These are phyloP conservation scores for Jatropha multifida DNA, from an alignment of 441 rosid species.

Conservation along the genomic window DNA sequence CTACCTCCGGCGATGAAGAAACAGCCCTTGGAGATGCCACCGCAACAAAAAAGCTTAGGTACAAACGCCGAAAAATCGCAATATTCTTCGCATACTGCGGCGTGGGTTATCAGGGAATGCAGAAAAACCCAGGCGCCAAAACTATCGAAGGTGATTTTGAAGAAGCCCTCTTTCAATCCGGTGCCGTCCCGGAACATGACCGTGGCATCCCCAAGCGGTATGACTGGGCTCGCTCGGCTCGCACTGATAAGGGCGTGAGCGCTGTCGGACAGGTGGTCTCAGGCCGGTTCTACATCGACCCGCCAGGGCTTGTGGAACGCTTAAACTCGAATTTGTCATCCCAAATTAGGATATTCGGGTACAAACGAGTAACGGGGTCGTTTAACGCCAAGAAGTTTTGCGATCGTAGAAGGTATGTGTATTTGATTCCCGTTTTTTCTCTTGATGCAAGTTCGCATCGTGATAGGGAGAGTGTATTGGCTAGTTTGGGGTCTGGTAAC, in stretches of 20 bases:
- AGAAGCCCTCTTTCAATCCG: conserved; percentile 78
- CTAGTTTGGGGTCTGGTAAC: conserved; percentile 62
- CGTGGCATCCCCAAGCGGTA: conserved; percentile 62
- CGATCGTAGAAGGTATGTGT: conserved; percentile 91
- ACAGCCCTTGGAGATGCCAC: conserved; percentile 26
- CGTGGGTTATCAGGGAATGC: conserved; percentile 97
- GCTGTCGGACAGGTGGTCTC: conserved; percentile 95
- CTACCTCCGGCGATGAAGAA: conserved; percentile 43
- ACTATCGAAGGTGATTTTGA: conserved; percentile 97
- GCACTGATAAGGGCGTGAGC: conserved; percentile 93
- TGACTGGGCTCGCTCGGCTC: conserved; percentile 95
- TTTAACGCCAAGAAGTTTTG: conserved; percentile 85
- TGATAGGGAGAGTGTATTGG: conserved; percentile 79
- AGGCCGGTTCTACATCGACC: conserved; percentile 85
- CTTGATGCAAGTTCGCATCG: conserved; percentile 70
- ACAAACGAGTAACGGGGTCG: conserved; percentile 66
- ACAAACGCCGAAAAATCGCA: conserved; percentile 87
- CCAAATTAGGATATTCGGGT: conserved; percentile 81
- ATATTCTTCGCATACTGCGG: conserved; percentile 91
- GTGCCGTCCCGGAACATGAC: conserved; percentile 81
- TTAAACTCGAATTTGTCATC: conserved; percentile 56
- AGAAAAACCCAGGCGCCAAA: conserved; percentile 92
- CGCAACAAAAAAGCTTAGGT: conserved; percentile 39
- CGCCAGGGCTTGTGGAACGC: conserved; percentile 78
- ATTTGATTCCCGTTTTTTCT: conserved; percentile 84